Base-by-base conservation (phyloP, 805 yeast species). In the Myxozyma monticola region DNA sequence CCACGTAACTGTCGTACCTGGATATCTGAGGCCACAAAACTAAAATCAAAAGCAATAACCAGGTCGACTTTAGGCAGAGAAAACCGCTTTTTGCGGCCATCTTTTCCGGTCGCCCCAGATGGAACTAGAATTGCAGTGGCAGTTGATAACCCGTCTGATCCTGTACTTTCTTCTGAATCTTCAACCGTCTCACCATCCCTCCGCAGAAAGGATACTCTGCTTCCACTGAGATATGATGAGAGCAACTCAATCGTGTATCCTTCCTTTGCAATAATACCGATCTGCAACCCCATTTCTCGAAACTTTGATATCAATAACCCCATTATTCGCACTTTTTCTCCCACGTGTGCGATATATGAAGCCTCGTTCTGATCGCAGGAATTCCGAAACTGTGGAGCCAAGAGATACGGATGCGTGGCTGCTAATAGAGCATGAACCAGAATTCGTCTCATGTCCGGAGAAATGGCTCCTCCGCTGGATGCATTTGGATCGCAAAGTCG, bases 211-310 rank as follows among this genome's bases (percentile, higher is more conserved):
- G 71, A 71, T 10, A 80, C 74, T 53, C 76, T 76, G 50, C 77
- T 77, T 1, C 90, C 89, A 36, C 83, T 62, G 37, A 87, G 65
- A 15, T 87, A 66, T 1, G 90, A 88, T 60, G 87, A 93, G 3
- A 83, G 66, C 54, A 87, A 69, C 66, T 87, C 96, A 59, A 86
- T 64, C 41, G 84, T 73, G 68, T 79, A 70, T 12, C 81, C 93
- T 2, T 85, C 77, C 48, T 83, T 75, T 52, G 89, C 80, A 1
- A 89, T 78, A 1, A 91, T n/a, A n/a, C n/a, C n/a, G n/a, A n/a
- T n/a, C n/a, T n/a, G n/a, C n/a, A n/a, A n/a, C n/a, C n/a, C n/a
- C n/a, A n/a, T n/a, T n/a, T n/a, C n/a, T n/a, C n/a, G n/a, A n/a
- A n/a, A n/a, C n/a, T n/a, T n/a, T n/a, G n/a, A n/a, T n/a, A n/a